These are phyloP conservation scores for Uronychia binucleata DNA, from an alignment of 73 alveolate genomes.

Conservation along the genomic window DNA sequence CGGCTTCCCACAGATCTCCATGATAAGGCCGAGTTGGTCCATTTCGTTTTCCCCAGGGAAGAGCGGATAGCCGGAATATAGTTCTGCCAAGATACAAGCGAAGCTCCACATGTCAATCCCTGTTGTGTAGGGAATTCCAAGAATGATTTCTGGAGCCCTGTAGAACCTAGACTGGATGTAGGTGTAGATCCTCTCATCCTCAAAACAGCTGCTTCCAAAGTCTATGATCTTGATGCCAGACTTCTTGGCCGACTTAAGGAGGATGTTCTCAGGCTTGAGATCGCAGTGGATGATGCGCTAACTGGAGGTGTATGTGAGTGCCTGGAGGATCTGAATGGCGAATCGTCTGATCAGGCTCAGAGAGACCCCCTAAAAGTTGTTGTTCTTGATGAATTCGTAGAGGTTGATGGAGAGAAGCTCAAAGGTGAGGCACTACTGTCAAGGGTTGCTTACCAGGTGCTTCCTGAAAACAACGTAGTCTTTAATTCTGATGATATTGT, in stretches of 20 bases:
- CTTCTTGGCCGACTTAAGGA: constrained; percentile 72
- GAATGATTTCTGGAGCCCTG: constrained; percentile 68
- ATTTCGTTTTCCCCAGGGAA: constrained; percentile 90
- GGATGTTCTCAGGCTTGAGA: constrained; percentile 80
- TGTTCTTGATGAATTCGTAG: constrained; percentile 68
- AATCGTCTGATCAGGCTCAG: constrained; percentile 73
- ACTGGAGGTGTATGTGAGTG: constrained; percentile 65
- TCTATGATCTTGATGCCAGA: constrained; percentile 87
- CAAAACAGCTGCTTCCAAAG: constrained; percentile 81
- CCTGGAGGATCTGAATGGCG: constrained; percentile 80
- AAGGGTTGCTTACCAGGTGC: too few relatives aligned
- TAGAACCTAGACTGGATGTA: constrained; percentile 58
- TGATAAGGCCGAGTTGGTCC: constrained; percentile 75
- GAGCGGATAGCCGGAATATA: constrained; percentile 79
- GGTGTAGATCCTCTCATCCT: constrained; percentile 57
- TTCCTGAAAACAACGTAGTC: constrained; percentile 61
- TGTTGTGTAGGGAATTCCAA: constrained; percentile 64
- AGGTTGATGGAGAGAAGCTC: constrained; percentile 69
- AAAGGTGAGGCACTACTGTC: constrained; percentile 46
- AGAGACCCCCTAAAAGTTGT: constrained; percentile 72
- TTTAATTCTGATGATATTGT: constrained; percentile 50
- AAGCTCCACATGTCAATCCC: constrained; percentile 89
- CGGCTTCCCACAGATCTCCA: constrained; percentile 74
- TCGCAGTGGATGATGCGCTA: constrained; percentile 80
- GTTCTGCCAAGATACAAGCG: constrained; percentile 87